These are phyloP conservation scores for Whalleya microplaca DNA, from an alignment of 2,329 filamentous ascomycete genomes.

Conservation along the genomic window DNA sequence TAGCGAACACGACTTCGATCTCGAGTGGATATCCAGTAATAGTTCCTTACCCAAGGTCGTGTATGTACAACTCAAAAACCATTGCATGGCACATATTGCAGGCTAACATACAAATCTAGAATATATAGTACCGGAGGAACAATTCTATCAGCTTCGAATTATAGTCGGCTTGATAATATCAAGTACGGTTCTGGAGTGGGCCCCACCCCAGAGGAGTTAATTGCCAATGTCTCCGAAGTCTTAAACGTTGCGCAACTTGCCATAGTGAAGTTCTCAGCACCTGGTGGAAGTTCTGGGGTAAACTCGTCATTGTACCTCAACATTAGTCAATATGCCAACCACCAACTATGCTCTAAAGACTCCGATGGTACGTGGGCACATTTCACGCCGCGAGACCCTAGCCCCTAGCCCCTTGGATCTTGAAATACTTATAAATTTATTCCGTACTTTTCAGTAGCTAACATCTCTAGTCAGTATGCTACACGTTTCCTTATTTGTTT, in stretches of 20 bases:
- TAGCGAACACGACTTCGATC: slow-evolving; percentile 4
- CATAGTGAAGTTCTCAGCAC: slow-evolving; percentile 31
- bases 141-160: slow-evolving; percentile 41
- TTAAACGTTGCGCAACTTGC: slow-evolving; percentile 38
- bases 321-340: slow-evolving; percentile 38
- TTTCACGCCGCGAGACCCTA: too few relatives aligned
- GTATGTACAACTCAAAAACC: slow-evolving; percentile 12
- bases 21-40: slow-evolving; percentile 31
- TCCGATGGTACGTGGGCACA: slow-evolving; percentile 29
- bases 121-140: slow-evolving; percentile 36
- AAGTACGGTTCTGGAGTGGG: slow-evolving; percentile 35
- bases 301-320: slow-evolving; percentile 41
- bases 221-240: slow-evolving; percentile 39
- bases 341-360: slow-evolving; percentile 34
- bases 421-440: too few relatives aligned
- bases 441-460: too few relatives aligned
- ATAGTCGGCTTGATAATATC: slow-evolving; percentile 40
- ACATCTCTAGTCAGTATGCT: too few relatives aligned
- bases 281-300: slow-evolving; percentile 35
- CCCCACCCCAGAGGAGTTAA: slow-evolving; percentile 31
- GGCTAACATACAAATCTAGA: slow-evolving; percentile 3
- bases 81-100: not conserved
- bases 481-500: too few relatives aligned
- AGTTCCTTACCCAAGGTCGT: slow-evolving; percentile 34
- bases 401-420: too few relatives aligned